Conservation (phyloP, 306 rosid species). For the Mucuna pruriens region DNA sequence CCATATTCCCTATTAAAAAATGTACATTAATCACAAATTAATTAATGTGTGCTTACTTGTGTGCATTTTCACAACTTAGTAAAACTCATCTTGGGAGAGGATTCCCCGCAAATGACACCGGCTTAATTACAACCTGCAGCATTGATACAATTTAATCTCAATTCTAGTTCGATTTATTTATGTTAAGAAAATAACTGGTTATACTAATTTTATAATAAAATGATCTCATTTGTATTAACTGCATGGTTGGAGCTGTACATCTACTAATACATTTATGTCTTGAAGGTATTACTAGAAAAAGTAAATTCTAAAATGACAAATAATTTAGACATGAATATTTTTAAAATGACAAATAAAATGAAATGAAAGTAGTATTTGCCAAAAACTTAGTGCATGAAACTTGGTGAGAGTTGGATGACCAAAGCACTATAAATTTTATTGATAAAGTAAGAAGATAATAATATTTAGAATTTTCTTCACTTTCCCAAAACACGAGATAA, state of each 20-base stretch:
- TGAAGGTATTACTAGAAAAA: neutral
- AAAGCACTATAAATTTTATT: neutral
- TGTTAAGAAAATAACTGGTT: no score
- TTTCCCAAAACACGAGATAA: no score
- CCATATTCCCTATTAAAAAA: slow-evolving; percentile 11
- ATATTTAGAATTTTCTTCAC: no score
- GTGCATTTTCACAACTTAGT: neutral
- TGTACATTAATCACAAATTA: neutral
- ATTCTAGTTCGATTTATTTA: neutral
- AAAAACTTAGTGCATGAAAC: neutral
- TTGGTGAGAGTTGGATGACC: neutral
- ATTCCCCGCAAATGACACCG: neutral
- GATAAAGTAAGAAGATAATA: no score
- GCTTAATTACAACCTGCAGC: neutral
- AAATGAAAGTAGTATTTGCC: neutral
- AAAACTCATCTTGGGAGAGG: neutral
- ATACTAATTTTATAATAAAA: no score
- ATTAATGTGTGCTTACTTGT: neutral
- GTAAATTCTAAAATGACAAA: neutral
- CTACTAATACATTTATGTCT: no score
- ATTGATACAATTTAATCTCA: neutral
- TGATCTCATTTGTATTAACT: no score
- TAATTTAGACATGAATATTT: neutral
- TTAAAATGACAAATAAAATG: neutral
- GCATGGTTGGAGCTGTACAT: no score